These are phyloP conservation scores for Fraxinus anomala DNA, from an alignment of 257 asterid genomes.

Conservation along the genomic window DNA sequence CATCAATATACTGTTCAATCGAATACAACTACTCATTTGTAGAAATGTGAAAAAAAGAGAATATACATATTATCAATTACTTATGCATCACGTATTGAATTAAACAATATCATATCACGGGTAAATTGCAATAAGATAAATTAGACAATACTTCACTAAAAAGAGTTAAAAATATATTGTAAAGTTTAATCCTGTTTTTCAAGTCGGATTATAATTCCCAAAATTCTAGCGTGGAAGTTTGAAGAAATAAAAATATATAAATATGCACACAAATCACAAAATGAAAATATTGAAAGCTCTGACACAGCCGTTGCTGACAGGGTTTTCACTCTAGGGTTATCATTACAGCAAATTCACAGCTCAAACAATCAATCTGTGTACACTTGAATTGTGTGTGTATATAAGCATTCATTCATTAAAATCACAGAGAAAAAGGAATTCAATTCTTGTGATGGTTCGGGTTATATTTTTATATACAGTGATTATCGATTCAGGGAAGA, in stretches of 20 bases:
- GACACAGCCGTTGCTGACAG: not conserved
- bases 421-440: constrained; percentile 18
- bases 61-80: no score
- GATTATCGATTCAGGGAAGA: constrained; percentile 12
- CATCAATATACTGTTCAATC: no score
- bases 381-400: constrained; percentile 17
- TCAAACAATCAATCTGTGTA: not conserved
- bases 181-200: no score
- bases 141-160: no score
- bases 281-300: not conserved
- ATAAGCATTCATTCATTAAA: not conserved
- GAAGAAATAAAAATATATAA: not conserved
- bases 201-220: not conserved
- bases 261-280: not conserved
- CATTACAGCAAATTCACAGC: not conserved
- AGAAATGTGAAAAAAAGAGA: no score
- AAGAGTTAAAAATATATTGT: no score
- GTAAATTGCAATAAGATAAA: no score
- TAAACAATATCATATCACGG: no score
- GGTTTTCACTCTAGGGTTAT: not conserved
- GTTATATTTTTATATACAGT: constrained; percentile 20
- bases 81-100: no score
- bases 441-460: constrained; percentile 38
- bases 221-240: not conserved
- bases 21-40: no score